Evolutionary conservation across 169 alveolate species (phyloP).

Genomic region (Babesia caballi): DNA sequence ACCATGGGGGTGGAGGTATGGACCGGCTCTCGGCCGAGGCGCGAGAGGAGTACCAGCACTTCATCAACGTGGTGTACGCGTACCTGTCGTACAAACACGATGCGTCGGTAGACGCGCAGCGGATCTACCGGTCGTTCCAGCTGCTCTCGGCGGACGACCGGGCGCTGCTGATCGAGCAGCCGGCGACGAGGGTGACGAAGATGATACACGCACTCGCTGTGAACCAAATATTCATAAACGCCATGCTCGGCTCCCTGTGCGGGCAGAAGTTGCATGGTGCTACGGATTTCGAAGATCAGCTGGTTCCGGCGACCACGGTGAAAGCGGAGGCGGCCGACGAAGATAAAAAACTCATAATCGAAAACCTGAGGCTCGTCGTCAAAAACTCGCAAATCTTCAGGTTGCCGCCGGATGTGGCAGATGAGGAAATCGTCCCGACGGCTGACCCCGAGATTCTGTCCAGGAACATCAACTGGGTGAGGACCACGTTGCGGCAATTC

Average conservation of each 20-base stretch:
- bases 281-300: conserved; percentile 18
- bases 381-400: conserved; percentile 47
- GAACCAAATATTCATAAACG: conserved; percentile 40
- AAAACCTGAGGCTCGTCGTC: conserved; percentile 17
- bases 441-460: conserved; percentile 35
- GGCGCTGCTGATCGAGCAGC: conserved; percentile 50
- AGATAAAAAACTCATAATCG: not conserved
- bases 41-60: conserved; percentile 62
- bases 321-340: not conserved
- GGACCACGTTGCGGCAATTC: conserved; percentile 92
- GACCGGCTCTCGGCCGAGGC: conserved; percentile 12
- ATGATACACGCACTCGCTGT: conserved; percentile 31
- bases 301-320: not conserved
- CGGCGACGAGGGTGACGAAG: conserved; percentile 44
- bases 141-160: conserved; percentile 57
- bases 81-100: conserved; percentile 54
- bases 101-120: conserved; percentile 52
- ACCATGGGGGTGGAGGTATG: too few relatives aligned
- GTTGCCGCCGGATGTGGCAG: conserved; percentile 40
- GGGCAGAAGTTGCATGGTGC: not conserved
- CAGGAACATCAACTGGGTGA: conserved; percentile 67
- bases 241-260: conserved; percentile 29
- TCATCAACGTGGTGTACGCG: conserved; percentile 53
- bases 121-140: conserved; percentile 49
- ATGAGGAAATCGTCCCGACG: conserved; percentile 54